These are phyloP conservation scores for Eimeria sp. DNA, from an alignment of 169 alveolate species.

Conservation along the genomic window DNA sequence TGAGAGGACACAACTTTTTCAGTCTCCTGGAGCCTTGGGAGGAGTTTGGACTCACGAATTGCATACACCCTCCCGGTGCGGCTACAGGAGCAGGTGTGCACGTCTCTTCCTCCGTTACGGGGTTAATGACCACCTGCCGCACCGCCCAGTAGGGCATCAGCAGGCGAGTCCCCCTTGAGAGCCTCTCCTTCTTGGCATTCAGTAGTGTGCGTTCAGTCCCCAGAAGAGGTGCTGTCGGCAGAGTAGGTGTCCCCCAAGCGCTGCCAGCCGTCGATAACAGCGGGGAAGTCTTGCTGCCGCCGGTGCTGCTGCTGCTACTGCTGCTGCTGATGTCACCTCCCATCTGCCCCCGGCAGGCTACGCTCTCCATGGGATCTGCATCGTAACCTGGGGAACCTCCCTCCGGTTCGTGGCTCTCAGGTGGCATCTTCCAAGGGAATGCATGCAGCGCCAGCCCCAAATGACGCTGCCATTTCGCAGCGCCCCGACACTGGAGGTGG, in stretches of 20 bases:
- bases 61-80: slow-evolving; percentile 25
- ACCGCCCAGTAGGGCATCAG: slow-evolving; percentile 43
- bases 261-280: slow-evolving; percentile 40
- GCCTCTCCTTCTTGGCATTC: slow-evolving; percentile 41
- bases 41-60: background rate
- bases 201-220: slow-evolving; percentile 47
- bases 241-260: slow-evolving; percentile 17
- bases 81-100: slow-evolving; percentile 30
- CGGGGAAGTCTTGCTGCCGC: slow-evolving; percentile 42
- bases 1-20: background rate
- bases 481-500: background rate
- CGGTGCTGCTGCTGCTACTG: slow-evolving; percentile 10
- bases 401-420: slow-evolving; percentile 21
- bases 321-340: slow-evolving; percentile 53
- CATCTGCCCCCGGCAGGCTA: background rate
- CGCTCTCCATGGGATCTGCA: background rate
- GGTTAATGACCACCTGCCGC: slow-evolving; percentile 47
- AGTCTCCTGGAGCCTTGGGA: background rate
- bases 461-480: slow-evolving; percentile 34
- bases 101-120: slow-evolving; percentile 45
- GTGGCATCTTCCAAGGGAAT: slow-evolving; percentile 14
- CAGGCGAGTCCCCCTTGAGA: slow-evolving; percentile 33
- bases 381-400: slow-evolving; percentile 11
- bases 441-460: slow-evolving; percentile 24
- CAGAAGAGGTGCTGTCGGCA: slow-evolving; percentile 37